Evolutionary conservation across 352 stramenopile species (phyloP).

Genomic region (Pythium sukuiense): DNA sequence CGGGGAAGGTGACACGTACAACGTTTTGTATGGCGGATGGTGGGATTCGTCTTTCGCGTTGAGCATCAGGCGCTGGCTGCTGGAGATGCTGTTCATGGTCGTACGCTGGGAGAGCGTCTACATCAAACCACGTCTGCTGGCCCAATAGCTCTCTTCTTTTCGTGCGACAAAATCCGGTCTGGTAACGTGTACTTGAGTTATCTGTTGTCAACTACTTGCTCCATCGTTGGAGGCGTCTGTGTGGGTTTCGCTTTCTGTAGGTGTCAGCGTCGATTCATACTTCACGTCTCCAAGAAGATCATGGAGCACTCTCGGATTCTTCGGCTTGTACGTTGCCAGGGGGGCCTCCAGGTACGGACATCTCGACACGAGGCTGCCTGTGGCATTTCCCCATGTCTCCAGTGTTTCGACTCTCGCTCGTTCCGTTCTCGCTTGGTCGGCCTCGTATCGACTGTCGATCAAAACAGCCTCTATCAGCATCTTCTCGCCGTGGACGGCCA

Average conservation of each 20-base stretch:
- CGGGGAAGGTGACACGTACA: neutral
- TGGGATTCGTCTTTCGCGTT: conserved; percentile 11
- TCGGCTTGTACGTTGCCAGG: conserved; percentile 11
- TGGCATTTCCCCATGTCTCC: conserved; percentile 10
- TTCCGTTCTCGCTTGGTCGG: neutral
- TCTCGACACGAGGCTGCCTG: neutral
- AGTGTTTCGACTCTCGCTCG: conserved; percentile 4
- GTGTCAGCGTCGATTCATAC: neutral
- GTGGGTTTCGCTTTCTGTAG: neutral
- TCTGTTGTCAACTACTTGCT: neutral
- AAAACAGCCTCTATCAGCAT: conserved; percentile 17
- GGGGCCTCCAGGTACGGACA: conserved; percentile 28
- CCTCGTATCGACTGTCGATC: conserved; percentile 14
- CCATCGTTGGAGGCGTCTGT: neutral
- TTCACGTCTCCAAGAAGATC: conserved; percentile 2
- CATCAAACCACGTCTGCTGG: conserved; percentile 1
- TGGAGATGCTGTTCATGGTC: conserved; percentile 29
- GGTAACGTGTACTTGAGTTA: neutral
- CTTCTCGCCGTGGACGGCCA: conserved; percentile 20
- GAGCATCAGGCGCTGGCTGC: conserved; percentile 8
- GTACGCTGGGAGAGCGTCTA: conserved; percentile 17
- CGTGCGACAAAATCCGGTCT: neutral
- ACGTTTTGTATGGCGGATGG: conserved; percentile 12
- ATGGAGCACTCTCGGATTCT: conserved; percentile 1
- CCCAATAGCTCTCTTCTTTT: neutral